These are phyloP conservation scores for Massarina eburnea DNA, from an alignment of 2,329 filamentous ascomycete species.

Conservation along the genomic window DNA sequence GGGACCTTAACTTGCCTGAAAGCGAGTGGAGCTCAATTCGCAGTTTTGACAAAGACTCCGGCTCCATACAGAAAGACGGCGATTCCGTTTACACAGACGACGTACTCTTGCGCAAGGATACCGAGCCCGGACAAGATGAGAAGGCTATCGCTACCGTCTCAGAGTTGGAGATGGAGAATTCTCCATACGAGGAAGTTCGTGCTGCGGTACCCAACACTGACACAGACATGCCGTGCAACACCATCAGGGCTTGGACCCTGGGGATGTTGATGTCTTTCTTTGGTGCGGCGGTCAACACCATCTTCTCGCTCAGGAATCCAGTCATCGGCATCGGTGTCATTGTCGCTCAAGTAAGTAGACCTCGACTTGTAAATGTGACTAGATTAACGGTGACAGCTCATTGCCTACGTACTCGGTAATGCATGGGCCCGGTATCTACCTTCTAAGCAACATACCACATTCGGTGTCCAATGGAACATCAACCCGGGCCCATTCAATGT, in stretches of 20 bases:
- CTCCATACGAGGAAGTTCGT: constrained; percentile 15
- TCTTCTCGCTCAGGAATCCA: constrained; percentile 36
- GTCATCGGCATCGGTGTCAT: constrained; percentile 30
- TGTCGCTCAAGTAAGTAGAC: constrained; percentile 29
- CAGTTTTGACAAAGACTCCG: constrained; percentile 4
- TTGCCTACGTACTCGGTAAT: constrained; percentile 49
- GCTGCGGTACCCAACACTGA: constrained; percentile 14
- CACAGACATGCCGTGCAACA: constrained; percentile 25
- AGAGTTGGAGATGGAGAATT: constrained; percentile 10
- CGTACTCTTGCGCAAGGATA: background rate
- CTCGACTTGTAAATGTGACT: background rate
- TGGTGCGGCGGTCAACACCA: constrained; percentile 27
- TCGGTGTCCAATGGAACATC: constrained; percentile 59
- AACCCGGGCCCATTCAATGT: constrained; percentile 62
- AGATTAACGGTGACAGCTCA: constrained; percentile 29
- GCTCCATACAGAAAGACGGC: constrained; percentile 4
- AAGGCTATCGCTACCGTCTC: background rate
- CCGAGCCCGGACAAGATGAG: background rate
- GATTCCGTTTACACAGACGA: background rate
- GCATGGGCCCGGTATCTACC: constrained; percentile 60
- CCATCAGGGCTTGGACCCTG: constrained; percentile 35
- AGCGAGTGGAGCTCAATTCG: constrained; percentile 2
- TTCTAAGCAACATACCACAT: constrained; percentile 54
- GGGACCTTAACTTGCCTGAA: constrained; percentile 15
- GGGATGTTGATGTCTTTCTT: constrained; percentile 29